Conservation (phyloP, 495 filamentous ascomycete species). For the Penicillium atrosanguineum region DNA sequence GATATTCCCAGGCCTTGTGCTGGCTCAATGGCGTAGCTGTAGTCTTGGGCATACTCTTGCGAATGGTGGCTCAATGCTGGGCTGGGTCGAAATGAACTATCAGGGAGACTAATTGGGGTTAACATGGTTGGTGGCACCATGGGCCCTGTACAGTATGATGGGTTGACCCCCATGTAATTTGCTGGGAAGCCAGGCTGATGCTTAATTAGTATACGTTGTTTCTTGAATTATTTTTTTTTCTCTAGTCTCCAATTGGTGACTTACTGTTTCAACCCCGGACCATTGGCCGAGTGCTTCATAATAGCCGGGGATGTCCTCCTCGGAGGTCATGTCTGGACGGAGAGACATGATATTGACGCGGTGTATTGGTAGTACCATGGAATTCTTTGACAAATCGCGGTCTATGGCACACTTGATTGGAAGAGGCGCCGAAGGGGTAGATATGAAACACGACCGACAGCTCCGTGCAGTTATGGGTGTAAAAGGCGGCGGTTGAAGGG, state of each 20-base stretch:
- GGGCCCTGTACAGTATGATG: constrained; percentile 34
- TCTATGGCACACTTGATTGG: constrained; percentile 16
- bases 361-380: constrained; percentile 5
- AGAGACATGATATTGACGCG: constrained; percentile 26
- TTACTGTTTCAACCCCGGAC: constrained; percentile 35
- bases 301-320: constrained; percentile 30
- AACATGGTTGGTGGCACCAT: constrained; percentile 30
- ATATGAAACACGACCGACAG: constrained; percentile 25
- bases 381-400: not conserved
- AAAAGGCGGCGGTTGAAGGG: constrained; percentile 8
- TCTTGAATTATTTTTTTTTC: not conserved
- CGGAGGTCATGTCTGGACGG: constrained; percentile 20
- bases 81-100: constrained; percentile 36
- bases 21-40: constrained; percentile 32
- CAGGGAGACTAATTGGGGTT: constrained; percentile 43
- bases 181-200: constrained; percentile 24
- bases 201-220: constrained; percentile 3
- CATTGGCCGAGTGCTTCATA: constrained; percentile 33
- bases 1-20: constrained; percentile 42
- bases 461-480: constrained; percentile 12
- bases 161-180: constrained; percentile 25
- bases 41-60: constrained; percentile 32
- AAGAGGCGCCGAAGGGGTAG: constrained; percentile 17
- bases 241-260: constrained; percentile 5
- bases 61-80: constrained; percentile 41